Evolutionary conservation across 495 filamentous ascomycete species (phyloP).

Genomic region (Talaromyces ruber): DNA sequence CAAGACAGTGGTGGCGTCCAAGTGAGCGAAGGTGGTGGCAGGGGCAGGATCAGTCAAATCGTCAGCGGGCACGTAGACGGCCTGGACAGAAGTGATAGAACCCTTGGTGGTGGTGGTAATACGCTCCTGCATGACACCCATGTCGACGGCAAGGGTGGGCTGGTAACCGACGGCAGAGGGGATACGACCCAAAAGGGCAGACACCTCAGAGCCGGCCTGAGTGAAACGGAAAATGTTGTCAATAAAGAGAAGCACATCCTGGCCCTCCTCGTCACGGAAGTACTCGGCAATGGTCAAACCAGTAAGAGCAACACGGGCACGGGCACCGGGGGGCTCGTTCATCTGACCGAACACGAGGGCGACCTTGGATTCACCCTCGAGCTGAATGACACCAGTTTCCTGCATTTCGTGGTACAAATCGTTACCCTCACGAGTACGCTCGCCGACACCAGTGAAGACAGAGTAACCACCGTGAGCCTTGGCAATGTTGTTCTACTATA

Average conservation of each 20-base stretch:
- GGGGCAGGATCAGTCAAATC: slow-evolving; percentile 99
- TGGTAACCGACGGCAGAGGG: slow-evolving; percentile 99
- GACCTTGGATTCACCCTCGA: slow-evolving; percentile 99
- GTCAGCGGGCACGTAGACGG: slow-evolving; percentile 99
- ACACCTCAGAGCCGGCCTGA: slow-evolving; percentile 99
- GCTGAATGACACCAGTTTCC: slow-evolving; percentile 98
- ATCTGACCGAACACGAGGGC: slow-evolving; percentile 99
- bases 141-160: slow-evolving; percentile 98
- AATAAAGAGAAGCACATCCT: slow-evolving; percentile 99
- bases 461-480: slow-evolving; percentile 99
- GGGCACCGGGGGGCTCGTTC: slow-evolving; percentile 99
- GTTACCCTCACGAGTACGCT: slow-evolving; percentile 99
- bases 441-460: slow-evolving; percentile 99
- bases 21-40: slow-evolving; percentile 98
- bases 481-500: slow-evolving; percentile 91
- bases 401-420: slow-evolving; percentile 99
- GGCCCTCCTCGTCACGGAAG: slow-evolving; percentile 96
- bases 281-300: slow-evolving; percentile 70
- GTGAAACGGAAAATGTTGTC: slow-evolving; percentile 99
- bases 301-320: slow-evolving; percentile 98
- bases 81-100: slow-evolving; percentile 99
- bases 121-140: slow-evolving; percentile 99
- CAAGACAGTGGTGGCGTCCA: slow-evolving; percentile 99
- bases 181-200: slow-evolving; percentile 98
- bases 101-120: slow-evolving; percentile 99